Evolutionary conservation across 164 flowering plant species (phyloP).

Genomic region (Annona squamosa): DNA sequence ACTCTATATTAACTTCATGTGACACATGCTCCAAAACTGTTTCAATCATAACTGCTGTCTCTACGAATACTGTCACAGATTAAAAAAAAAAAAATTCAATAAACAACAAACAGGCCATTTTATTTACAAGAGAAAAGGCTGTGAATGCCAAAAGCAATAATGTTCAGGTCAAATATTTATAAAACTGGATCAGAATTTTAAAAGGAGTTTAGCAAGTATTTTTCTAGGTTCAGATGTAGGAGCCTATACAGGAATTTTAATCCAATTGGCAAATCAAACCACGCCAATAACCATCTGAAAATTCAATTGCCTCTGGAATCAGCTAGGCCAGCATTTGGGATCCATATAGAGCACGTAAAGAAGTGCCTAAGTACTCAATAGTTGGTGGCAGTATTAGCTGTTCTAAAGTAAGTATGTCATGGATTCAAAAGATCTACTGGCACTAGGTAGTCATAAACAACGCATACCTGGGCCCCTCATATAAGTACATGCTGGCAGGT

Average conservation of each 20-base stretch:
- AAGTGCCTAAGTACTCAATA: no score
- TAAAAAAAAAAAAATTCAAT: neutral
- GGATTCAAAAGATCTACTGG: neutral
- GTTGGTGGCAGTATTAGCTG: no score
- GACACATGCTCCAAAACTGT: conserved; percentile 9
- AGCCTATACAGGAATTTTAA: no score
- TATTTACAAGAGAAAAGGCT: neutral
- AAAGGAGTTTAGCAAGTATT: no score
- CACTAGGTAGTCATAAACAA: neutral
- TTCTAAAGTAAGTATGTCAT: no score
- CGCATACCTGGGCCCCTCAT: conserved; percentile 10
- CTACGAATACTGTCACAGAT: conserved; percentile 10
- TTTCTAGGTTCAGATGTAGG: no score
- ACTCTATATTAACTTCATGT: conserved; percentile 1
- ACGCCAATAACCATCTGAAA: no score
- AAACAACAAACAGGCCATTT: neutral
- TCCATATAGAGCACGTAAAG: no score
- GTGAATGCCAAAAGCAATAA: neutral
- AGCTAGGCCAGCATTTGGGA: no score
- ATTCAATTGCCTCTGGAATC: no score
- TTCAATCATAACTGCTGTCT: conserved; percentile 10
- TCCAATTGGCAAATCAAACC: no score
- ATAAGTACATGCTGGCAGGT: conserved; percentile 10
- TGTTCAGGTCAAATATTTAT: neutral
- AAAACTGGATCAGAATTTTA: neutral